Evolutionary conservation across 306 rosid species (phyloP), one percentile per base, ranked within the genome.

Genomic region (Sindora glabra): DNA sequence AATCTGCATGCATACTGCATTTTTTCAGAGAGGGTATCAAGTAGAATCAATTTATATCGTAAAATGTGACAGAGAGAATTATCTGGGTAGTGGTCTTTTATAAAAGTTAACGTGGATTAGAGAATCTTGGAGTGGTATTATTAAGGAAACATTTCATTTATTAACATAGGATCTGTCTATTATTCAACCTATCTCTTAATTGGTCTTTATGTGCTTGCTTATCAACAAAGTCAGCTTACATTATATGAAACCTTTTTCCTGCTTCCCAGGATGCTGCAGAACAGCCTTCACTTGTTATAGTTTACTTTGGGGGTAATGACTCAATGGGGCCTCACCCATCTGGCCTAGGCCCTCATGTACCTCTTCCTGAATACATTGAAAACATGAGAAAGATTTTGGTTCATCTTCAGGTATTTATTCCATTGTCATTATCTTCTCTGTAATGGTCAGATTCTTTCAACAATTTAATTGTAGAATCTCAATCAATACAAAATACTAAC

Each of bases 231-330:
- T 33, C 8, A 19, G 10, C 48, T 68, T 47, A 12, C 26, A 57
- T 10, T 39, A 55, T 21, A 56, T 16, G 33, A 25, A 69, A 37
- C 19, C 13, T 58, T 27, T 37, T 25, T 48, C 17, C 24, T 36
- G 56, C 30, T 72, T 48, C 23, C 8, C 63, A 87, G 96, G 95
- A 87, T 75, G 89, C 89, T 68, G 74, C 85, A 41, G 64, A 72
- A 16, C 94, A 85, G 51, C 97, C 96, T 50, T 78, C 95, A 64
- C 81, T 90, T 77, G 94, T 90, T 46, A 78, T 90, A 37, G 97
- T 84, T 55, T 90, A 90, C 72, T 90, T 90, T 68, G 95, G 97
- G 0, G 97, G 97, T 33, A 90, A 90, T 73, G 95, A 90, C 78
- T 87, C 96, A 48, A 87, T 90, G 97, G 97, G 97, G 36, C 61